phyloP scores from a whole-genome alignment of 495 filamentous ascomycete genomes.

The Pyrenula massariospora region DNA sequence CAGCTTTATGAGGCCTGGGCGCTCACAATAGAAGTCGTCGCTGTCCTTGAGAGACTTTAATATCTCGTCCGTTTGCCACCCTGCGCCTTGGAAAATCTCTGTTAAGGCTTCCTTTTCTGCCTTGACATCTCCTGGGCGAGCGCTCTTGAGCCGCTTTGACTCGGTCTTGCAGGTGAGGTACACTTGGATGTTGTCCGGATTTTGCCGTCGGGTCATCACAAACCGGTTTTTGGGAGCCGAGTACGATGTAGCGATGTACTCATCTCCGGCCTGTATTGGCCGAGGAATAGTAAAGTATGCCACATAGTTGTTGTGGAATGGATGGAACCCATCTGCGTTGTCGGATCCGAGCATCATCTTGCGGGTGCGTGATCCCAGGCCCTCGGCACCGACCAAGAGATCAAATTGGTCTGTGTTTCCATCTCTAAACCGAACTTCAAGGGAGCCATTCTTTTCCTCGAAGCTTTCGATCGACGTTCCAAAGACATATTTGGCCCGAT shows the following conservation, averaged over 20 bases:
- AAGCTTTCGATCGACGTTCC: conserved; percentile 10
- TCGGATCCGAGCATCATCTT: conserved; percentile 18
- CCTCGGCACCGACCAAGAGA: conserved; percentile 39
- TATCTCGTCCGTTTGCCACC: conserved; percentile 31
- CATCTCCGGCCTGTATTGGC: conserved; percentile 21
- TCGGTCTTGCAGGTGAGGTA: conserved; percentile 18
- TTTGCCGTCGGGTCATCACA: conserved; percentile 15
- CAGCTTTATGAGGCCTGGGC: conserved; percentile 25
- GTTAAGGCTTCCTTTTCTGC: conserved; percentile 25
- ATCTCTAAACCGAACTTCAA: conserved; percentile 25
- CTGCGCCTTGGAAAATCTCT: conserved; percentile 27
- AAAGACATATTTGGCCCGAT: conserved; percentile 18
- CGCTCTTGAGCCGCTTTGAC: conserved; percentile 13
- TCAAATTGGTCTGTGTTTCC: conserved; percentile 25
- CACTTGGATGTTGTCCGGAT: conserved; percentile 20
- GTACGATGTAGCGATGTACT: conserved; percentile 17
- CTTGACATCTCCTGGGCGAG: conserved; percentile 5
- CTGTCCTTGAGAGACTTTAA: conserved; percentile 24
- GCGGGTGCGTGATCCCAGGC: conserved; percentile 28
- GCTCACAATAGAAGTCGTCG: conserved; percentile 37
- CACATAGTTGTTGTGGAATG: conserved; percentile 12
- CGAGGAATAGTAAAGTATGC: conserved; percentile 31
- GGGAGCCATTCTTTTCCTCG: conserved; percentile 8
- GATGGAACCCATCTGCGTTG: conserved; percentile 12
- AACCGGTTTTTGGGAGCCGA: conserved; percentile 16